phyloP scores from a whole-genome alignment of 1,284 basidiomycete species.

The Sphaerobolus stellatus region DNA sequence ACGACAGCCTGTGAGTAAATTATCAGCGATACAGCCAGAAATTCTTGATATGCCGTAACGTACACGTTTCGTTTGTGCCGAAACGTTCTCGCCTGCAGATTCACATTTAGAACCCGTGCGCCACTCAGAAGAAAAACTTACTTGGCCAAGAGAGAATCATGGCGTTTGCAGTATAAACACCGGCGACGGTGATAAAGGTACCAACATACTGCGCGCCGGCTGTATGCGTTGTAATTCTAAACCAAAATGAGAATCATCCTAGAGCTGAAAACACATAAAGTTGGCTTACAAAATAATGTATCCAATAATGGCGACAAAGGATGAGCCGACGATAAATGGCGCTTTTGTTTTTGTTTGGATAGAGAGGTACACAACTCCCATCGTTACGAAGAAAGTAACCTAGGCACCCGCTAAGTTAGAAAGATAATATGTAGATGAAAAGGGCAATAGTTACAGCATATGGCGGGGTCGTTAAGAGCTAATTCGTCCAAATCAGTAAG shows the following conservation, averaged over 20 bases:
- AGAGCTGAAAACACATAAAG: constrained; percentile 1
- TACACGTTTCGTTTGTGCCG: constrained; percentile 65
- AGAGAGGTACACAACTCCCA: constrained; percentile 49
- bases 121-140: constrained; percentile 24
- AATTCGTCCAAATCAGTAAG: not conserved
- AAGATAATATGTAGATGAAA: not conserved
- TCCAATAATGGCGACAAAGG: constrained; percentile 55
- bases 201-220: constrained; percentile 61
- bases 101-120: not conserved
- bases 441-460: not conserved
- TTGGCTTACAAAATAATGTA: constrained; percentile 55
- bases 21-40: not conserved
- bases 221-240: constrained; percentile 15
- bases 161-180: constrained; percentile 62
- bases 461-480: constrained; percentile 11
- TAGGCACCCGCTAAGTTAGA: constrained; percentile 13
- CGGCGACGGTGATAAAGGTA: constrained; percentile 58
- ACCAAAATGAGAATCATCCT: constrained; percentile 9
- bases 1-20: constrained; percentile 38
- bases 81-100: constrained; percentile 61
- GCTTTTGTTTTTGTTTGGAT: constrained; percentile 48
- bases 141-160: constrained; percentile 44
- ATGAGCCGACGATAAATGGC: constrained; percentile 57
- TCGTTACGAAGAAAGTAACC: constrained; percentile 15
- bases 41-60: not conserved